phyloP scores from a whole-genome alignment of 2,329 filamentous ascomycete genomes.

The Akanthomyces dipterigenus region DNA sequence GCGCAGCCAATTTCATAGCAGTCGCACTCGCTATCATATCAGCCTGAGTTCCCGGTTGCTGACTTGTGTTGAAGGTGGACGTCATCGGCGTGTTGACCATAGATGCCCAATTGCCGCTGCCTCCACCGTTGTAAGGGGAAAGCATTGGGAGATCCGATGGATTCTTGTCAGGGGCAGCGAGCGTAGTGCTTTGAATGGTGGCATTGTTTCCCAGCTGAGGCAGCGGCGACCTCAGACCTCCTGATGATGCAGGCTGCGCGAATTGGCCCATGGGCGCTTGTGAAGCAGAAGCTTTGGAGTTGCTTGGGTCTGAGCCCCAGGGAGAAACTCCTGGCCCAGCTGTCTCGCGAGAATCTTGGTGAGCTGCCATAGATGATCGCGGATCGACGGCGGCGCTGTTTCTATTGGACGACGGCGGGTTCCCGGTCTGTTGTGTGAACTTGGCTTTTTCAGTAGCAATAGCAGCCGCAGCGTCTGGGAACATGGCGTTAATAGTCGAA shows the following conservation, averaged over 20 bases:
- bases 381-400: constrained; percentile 80
- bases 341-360: constrained; percentile 27
- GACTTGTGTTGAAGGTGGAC: constrained; percentile 61
- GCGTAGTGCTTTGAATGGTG: constrained; percentile 76
- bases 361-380: constrained; percentile 65
- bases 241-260: constrained; percentile 69
- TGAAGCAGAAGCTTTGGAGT: constrained; percentile 69
- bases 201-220: constrained; percentile 59
- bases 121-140: constrained; percentile 66
- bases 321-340: constrained; percentile 50
- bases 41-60: constrained; percentile 48
- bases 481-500: constrained; percentile 96
- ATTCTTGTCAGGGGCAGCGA: constrained; percentile 63
- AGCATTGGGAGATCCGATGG: constrained; percentile 70
- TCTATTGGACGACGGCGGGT: constrained; percentile 81
- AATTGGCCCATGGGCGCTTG: constrained; percentile 93
- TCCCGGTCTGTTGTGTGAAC: constrained; percentile 91
- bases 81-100: constrained; percentile 98
- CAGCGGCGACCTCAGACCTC: constrained; percentile 71
- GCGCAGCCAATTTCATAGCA: constrained; percentile 94
- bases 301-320: constrained; percentile 56
- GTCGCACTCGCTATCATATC: constrained; percentile 99
- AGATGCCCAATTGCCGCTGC: constrained; percentile 93
- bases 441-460: constrained; percentile 98
- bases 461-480: constrained; percentile 95